Evolutionary conservation across 805 yeast genomes (phyloP).

Genomic region (Candida nemodendra): DNA sequence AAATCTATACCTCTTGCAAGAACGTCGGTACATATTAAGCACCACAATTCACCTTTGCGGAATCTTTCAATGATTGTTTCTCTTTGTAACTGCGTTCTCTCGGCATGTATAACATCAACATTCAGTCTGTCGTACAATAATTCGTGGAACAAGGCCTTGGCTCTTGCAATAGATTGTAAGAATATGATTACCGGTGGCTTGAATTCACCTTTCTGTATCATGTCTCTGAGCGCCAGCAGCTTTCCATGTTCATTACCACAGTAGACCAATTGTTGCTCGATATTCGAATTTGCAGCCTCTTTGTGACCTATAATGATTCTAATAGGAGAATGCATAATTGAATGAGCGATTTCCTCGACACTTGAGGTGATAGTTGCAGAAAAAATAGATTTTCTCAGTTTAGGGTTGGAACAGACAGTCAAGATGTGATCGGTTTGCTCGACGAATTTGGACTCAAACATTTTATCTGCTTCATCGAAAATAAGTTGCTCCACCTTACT

Average conservation of each 20-base stretch:
- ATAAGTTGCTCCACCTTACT: conserved; percentile 69
- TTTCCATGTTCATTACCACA: conserved; percentile 98
- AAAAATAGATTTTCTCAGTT: conserved; percentile 72
- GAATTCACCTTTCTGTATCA: conserved; percentile 80
- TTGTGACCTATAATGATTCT: conserved; percentile 89
- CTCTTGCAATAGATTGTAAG: conserved; percentile 87
- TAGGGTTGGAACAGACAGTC: conserved; percentile 50
- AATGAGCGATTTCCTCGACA: conserved; percentile 82
- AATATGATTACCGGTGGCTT: conserved; percentile 92
- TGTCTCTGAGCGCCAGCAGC: conserved; percentile 82
- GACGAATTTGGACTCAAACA: conserved; percentile 82
- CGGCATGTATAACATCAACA: conserved; percentile 95
- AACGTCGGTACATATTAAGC: conserved; percentile 93
- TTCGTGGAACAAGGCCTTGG: conserved; percentile 93
- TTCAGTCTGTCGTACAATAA: conserved; percentile 85
- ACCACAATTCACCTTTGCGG: conserved; percentile 92
- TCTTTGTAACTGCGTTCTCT: conserved; percentile 85
- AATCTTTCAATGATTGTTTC: conserved; percentile 80
- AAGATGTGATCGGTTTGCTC: conserved; percentile 89
- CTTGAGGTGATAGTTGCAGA: conserved; percentile 95
- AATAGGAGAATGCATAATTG: conserved; percentile 82
- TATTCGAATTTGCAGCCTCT: conserved; percentile 84
- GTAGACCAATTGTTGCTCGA: conserved; percentile 78
- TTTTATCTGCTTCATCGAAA: conserved; percentile 94
- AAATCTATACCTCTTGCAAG: conserved; percentile 96